Base-by-base conservation (phyloP, 2,329 filamentous ascomycete genomes). In the Ceratocystiopsis minuta region DNA sequence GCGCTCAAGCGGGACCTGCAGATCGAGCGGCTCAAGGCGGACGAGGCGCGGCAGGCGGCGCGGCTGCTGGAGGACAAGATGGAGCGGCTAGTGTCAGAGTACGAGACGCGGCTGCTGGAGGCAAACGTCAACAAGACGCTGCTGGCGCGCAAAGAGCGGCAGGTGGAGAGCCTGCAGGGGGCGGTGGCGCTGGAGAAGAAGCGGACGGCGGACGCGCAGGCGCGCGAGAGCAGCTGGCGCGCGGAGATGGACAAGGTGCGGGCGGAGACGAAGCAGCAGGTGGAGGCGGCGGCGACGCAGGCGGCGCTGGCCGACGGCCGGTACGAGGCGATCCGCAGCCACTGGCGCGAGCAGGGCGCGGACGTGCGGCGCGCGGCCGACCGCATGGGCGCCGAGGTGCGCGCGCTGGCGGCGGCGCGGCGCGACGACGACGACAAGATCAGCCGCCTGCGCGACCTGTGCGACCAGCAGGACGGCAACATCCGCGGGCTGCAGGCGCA, bases 391-490 rank as follows among this genome's bases (percentile, higher is more conserved):
- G 58, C 56, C 31, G 70, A 77, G 52, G 68, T 82, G 38, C 58
- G 57, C n/a, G 56, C 56, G 11, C 57, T 81, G 34, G 62, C 68
- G 38, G 62, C 67, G 34, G 70, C 76, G 51, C 63, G 75, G 44
- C 64, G 59, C 47, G 62, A 61, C 40, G 76, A 82, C 52, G 73
- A 78, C 50, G 67, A 70, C 53, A 74, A 69, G 58, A 75, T 80
- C 49, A 66, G 63, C 46, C 74, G 71, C 31, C 62, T 85, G 40
- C 67, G 75, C 40, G 75, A 81, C 45, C 65, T 86, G 31, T 78
- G 74, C 54, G 78, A 84, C 48, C 80, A 86, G 57, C 75, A 84
- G 54, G 71, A 80, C 48, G 67, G 70, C 52, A 80, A 83, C 51
- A 68, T 81, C 45, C 69, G 71, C 43, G 65, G 72, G 45, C 60